Evolutionary conservation across 2,329 filamentous ascomycete genomes (phyloP).

Genomic region (Diplodia corticola): DNA sequence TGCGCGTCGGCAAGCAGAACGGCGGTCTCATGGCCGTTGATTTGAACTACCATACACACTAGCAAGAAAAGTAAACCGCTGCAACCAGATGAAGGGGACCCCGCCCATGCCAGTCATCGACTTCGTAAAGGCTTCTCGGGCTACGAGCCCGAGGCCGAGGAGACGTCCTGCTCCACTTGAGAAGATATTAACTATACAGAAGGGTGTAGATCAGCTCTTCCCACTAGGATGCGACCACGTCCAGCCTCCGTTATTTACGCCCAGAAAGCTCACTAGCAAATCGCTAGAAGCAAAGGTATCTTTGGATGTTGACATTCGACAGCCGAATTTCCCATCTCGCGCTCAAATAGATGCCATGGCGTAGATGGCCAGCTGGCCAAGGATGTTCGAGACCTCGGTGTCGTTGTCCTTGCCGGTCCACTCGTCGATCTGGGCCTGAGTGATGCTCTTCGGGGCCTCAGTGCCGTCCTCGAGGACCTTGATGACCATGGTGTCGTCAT

Average conservation of each 20-base stretch:
- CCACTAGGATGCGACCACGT: slow-evolving; percentile 1
- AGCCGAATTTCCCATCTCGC: not conserved
- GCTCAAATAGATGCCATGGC: slow-evolving; percentile 16
- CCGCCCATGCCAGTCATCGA: slow-evolving; percentile 20
- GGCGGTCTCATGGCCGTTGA: not conserved
- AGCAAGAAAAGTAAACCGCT: slow-evolving; percentile 8
- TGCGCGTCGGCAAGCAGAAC: not conserved
- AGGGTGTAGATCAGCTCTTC: slow-evolving; percentile 14
- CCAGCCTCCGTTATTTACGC: slow-evolving; percentile 15
- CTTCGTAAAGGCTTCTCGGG: slow-evolving; percentile 18
- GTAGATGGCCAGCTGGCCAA: slow-evolving; percentile 28
- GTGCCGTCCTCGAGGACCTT: slow-evolving; percentile 55
- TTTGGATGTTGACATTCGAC: not conserved
- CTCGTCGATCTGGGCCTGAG: slow-evolving; percentile 2
- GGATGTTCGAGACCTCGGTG: slow-evolving; percentile 37
- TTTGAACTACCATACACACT: slow-evolving; percentile 8
- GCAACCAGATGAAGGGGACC: slow-evolving; percentile 19
- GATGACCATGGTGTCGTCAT: slow-evolving; percentile 33
- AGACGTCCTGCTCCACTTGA: slow-evolving; percentile 4
- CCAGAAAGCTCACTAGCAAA: not conserved
- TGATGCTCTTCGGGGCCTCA: slow-evolving; percentile 28
- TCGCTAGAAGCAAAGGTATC: not conserved
- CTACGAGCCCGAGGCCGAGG: not conserved
- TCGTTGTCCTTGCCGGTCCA: slow-evolving; percentile 45
- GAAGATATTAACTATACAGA: slow-evolving; percentile 13